phyloP scores from a whole-genome alignment of 2,329 filamentous ascomycete species.

The Anthostomella pinea region DNA sequence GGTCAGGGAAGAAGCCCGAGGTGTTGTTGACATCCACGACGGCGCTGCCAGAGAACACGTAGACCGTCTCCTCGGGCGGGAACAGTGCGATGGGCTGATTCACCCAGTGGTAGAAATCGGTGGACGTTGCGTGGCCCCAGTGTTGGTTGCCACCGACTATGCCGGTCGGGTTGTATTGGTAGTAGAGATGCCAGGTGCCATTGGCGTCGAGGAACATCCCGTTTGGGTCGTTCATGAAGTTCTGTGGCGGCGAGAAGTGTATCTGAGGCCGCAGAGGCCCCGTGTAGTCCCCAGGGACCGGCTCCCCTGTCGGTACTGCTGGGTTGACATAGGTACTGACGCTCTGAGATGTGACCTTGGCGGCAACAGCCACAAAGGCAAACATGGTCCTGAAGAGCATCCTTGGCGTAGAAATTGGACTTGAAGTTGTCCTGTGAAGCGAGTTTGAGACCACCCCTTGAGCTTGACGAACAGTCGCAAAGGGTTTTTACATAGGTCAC shows the following conservation, averaged over 20 bases:
- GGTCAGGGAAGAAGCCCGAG: constrained; percentile 61
- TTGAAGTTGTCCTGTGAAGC: too few relatives aligned
- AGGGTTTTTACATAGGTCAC: too few relatives aligned
- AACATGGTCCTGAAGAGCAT: too few relatives aligned
- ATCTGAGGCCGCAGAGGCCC: constrained; percentile 46
- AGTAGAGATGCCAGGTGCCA: constrained; percentile 62
- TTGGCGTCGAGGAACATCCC: constrained; percentile 58
- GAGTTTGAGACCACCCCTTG: too few relatives aligned
- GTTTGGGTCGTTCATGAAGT: constrained; percentile 63
- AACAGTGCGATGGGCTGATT: constrained; percentile 63
- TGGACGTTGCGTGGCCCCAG: constrained; percentile 64
- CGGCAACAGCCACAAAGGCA: too few relatives aligned
- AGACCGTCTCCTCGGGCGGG: constrained; percentile 41
- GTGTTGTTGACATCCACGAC: constrained; percentile 64
- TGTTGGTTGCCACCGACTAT: constrained; percentile 41
- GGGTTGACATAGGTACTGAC: constrained; percentile 26
- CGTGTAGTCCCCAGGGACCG: constrained; percentile 27
- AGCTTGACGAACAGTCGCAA: too few relatives aligned
- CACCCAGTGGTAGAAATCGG: constrained; percentile 61
- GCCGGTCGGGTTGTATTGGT: constrained; percentile 44
- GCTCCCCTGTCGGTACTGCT: constrained; percentile 27
- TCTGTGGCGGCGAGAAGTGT: constrained; percentile 52
- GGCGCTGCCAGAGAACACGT: constrained; percentile 52
- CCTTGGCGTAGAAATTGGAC: too few relatives aligned
- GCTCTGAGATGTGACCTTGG: constrained; percentile 5